phyloP scores from a whole-genome alignment of 768 basidiomycete species.

The Hebeloma cylindrosporum region DNA sequence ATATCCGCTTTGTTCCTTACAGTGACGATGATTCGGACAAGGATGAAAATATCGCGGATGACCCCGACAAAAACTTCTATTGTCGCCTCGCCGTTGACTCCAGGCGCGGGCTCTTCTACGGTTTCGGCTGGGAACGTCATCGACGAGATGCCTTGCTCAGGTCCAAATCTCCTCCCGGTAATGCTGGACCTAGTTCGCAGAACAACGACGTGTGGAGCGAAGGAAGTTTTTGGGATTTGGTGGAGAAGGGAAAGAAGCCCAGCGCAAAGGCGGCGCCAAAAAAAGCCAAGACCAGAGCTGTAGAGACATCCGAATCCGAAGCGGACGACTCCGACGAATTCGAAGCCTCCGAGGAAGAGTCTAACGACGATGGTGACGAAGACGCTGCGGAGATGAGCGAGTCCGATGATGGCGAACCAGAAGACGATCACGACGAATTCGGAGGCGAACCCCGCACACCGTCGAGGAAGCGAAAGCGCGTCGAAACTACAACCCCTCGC shows the following conservation, averaged over 20 bases:
- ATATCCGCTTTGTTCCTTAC: slow-evolving; percentile 11
- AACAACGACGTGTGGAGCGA: slow-evolving; percentile 33
- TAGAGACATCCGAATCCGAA: slow-evolving; percentile 30
- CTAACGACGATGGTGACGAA: no score
- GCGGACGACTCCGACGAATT: slow-evolving; percentile 27
- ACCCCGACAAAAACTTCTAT: slow-evolving; percentile 40
- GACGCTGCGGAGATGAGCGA: slow-evolving; percentile 19
- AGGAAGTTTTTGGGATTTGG: slow-evolving; percentile 51
- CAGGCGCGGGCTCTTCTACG: slow-evolving; percentile 60
- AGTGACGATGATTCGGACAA: slow-evolving; percentile 19
- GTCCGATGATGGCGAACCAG: slow-evolving; percentile 26
- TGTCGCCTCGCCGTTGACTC: slow-evolving; percentile 62
- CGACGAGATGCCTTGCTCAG: slow-evolving; percentile 35
- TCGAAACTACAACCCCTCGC: slow-evolving; percentile 20
- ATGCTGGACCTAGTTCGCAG: slow-evolving; percentile 18
- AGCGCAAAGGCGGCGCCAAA: slow-evolving; percentile 13
- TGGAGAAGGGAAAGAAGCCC: slow-evolving; percentile 17
- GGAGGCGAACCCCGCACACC: slow-evolving; percentile 49
- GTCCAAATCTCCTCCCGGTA: slow-evolving; percentile 27
- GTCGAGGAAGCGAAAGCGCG: slow-evolving; percentile 51
- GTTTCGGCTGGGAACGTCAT: slow-evolving; percentile 58
- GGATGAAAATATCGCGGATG: slow-evolving; percentile 18
- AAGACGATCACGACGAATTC: slow-evolving; percentile 26
- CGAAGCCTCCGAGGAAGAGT: slow-evolving; percentile 20
- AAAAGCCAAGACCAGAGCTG: slow-evolving; percentile 16